Evolutionary conservation across 371 early-diverging fungal species (phyloP), one percentile per base, ranked within the genome.

Genomic region (Apophysomyces trapeziformis): DNA sequence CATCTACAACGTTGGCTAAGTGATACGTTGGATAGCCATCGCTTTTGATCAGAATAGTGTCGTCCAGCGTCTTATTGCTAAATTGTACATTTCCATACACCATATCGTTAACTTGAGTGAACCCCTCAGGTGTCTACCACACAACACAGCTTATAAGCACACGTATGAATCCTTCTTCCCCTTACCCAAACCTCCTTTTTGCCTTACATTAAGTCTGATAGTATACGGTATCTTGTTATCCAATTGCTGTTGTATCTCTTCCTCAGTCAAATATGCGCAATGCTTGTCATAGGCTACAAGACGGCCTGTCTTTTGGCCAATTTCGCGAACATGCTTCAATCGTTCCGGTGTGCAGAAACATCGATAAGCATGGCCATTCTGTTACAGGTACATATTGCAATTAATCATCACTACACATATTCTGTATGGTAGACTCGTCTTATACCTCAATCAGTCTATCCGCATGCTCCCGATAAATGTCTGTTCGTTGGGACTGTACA

Each of bases 1-100:
- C 98, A 70, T 98, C 98, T 0, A 96, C 93, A 1, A 96, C 97
- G 68, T 95, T 96, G 6, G 98, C 98, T 36, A 98, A 80, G 70
- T 98, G 98, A 71, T 98, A 98, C 0, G 98, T 98, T 0, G 98
- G 96, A 56, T 83, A 87, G 3, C 96, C 96, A 73, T 96, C 96
- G 66, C 95, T 92, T 71, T 98, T 98, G 59, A 98, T 72, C 38
- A 98, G 68, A 57, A 98, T 90, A 5, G 91, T 85, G 72, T 98
- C 98, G 62, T 96, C 96, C n/a, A 93, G 80, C 4, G 85, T 84
- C 38, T 84, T 84, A 66, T 93, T 87, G 11, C 81, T 76, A 44
- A 96, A 91, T 38, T 77, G 74, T 58, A 95, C 81, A 8, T 73
- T 72, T 12, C 95, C 96, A 66, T 95, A 90, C 0, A 96, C 91